Base-by-base conservation (phyloP, 1,284 basidiomycete genomes). In the Heterobasidion irregulare region DNA sequence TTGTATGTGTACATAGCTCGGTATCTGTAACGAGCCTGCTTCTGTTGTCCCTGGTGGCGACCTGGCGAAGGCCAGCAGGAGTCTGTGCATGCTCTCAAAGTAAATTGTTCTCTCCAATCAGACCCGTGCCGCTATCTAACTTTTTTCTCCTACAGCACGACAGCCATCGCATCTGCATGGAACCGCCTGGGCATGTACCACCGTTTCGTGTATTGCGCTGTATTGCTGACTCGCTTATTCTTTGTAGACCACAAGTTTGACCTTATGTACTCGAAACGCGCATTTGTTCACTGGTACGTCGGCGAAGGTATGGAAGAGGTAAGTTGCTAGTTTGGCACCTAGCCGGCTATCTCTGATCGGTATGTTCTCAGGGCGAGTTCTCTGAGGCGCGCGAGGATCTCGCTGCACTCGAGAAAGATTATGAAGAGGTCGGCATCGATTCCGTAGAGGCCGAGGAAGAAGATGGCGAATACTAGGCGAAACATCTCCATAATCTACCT, bases 281-380 rank as follows among this genome's bases (percentile, higher is more conserved):
- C 87, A 58, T 95, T 95, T 69, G 92, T 90, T 51, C 87, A 94
- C 76, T 91, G 92, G 91, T 96, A 95, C 65, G 92, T 94, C 62
- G 94, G 94, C 64, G 94, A 97, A 72, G 95, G 95, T 76, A 98
- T 98, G 95, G 95, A 98, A 72, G 95, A 98, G 54, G 59, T 61
- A 47, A 15, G 53, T n/a, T 19, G 4, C 6, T 41, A 41, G 10
- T 10, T 7, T 41, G 38, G 5, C 1, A 47, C 46, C 16, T 47
- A 18, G 4, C n/a, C 5, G 16, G 46, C 12, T 19, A 47, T 12
- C 19, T 15, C 19, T 1, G 44, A 3, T 26, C 33, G 33, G 10
- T 7, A 43, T 34, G 9, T 38, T 2, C 16, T 7, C 2, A 61
- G 77, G 94, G 95, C 70, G 95, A 98, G 75, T 96, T 98, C 76